Evolutionary conservation across 2,329 filamentous ascomycete species (phyloP), one percentile per base, ranked within the genome.

Genomic region (Pseudopyrenochaeta lycopersici): DNA sequence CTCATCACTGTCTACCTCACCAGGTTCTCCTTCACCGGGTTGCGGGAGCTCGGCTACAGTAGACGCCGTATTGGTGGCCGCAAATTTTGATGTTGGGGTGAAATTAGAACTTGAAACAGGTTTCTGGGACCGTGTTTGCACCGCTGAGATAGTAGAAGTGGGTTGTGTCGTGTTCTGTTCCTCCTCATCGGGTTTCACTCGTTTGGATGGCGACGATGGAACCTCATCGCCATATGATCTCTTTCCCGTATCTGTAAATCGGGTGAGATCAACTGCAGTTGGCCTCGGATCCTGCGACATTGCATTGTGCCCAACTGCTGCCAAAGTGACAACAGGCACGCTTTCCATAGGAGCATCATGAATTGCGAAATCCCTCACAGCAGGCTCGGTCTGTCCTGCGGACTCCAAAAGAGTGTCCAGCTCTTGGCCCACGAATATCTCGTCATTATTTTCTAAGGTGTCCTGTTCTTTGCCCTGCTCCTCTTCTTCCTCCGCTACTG

Each of bases 361-460:
- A 49, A 64, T 64, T 6, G 56, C 52, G 4, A 60, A 47, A 14
- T 70, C 67, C 33, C 47, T 52, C 14, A 50, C 49, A 2, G 21
- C 52, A 1, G 49, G 49, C 9, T 60, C 56, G 2, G 52, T 39
- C 14, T 56, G 56, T 10, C 48, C 54, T 7, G 60, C 63, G 4
- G 64, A 60, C 23, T 66, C 54, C 27, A 73, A 21, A 6, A 70
- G 32, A 2, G 56, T 42, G 15, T 72, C 67, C 9, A 70, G 50
- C 32, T 73, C 68, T 46, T 72, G 53, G 18, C 67, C 67, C 29
- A 68, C 10, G 81, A 78, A 54, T 63, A 83, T 56, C 59, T 90
- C 38, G 85, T 86, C 1, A 3, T 31, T 55, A n/a, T 46, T 46
- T n/a, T 43, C 42, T 15, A 12, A 12, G 6, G 11, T 11, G 10